Evolutionary conservation across 2,329 filamentous ascomycete genomes (phyloP).

Genomic region (Pyrenophora graminea): DNA sequence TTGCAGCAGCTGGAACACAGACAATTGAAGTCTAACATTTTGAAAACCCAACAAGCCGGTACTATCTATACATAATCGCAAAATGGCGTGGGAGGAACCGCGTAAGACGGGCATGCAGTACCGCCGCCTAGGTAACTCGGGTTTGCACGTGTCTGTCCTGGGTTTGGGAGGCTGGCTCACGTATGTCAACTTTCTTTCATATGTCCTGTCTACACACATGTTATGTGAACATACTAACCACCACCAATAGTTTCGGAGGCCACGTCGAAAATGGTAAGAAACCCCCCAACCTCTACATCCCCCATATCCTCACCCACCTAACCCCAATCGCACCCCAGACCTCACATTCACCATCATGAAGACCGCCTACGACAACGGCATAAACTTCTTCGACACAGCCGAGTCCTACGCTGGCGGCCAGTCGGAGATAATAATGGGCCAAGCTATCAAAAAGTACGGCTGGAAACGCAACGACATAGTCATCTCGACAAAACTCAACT

Average conservation of each 20-base stretch:
- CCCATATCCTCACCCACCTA: background rate
- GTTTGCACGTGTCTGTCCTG: constrained; percentile 74
- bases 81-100: constrained; percentile 40
- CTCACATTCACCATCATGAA: constrained; percentile 60
- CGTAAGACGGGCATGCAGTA: constrained; percentile 57
- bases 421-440: constrained; percentile 60
- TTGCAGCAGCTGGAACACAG: background rate
- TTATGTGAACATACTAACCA: background rate
- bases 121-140: constrained; percentile 71
- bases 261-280: constrained; percentile 66
- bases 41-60: background rate
- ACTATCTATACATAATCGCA: background rate
- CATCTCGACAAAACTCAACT: constrained; percentile 53
- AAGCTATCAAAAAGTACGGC: constrained; percentile 59
- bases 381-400: constrained; percentile 45
- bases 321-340: constrained; percentile 41
- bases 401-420: constrained; percentile 56
- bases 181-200: constrained; percentile 51
- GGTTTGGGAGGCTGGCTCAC: constrained; percentile 68
- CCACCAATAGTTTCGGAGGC: constrained; percentile 56
- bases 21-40: background rate
- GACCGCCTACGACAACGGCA: constrained; percentile 60
- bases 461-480: constrained; percentile 56
- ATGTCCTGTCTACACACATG: too few relatives aligned
- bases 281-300: background rate